phyloP scores from a whole-genome alignment of 352 stramenopile species.

The Pythium aquatile region DNA sequence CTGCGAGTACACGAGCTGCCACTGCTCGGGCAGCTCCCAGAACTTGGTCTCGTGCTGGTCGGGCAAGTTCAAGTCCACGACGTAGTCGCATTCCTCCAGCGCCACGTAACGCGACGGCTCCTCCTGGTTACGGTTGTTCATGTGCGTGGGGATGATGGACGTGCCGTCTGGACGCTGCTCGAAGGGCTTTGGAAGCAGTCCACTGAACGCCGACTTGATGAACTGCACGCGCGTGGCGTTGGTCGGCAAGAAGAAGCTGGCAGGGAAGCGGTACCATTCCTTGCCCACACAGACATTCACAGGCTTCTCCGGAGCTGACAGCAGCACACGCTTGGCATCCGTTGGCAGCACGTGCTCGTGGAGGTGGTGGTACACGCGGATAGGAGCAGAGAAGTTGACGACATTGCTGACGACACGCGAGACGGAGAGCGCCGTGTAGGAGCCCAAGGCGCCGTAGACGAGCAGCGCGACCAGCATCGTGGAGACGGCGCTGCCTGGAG shows the following conservation, averaged over 20 bases:
- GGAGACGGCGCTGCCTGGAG: conserved; percentile 24
- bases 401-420: conserved; percentile 65
- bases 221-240: conserved; percentile 85
- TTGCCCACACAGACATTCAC: conserved; percentile 92
- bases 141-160: conserved; percentile 61
- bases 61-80: conserved; percentile 85
- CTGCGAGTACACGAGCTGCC: conserved; percentile 51
- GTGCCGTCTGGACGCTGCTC: conserved; percentile 60
- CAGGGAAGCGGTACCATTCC: conserved; percentile 98
- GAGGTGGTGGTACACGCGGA: conserved; percentile 72
- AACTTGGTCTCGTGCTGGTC: conserved; percentile 64
- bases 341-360: conserved; percentile 58
- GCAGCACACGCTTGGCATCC: conserved; percentile 25
- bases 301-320: conserved; percentile 4
- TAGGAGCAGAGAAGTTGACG: conserved; percentile 68
- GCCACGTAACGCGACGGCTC: conserved; percentile 87
- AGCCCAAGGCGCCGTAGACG: conserved; percentile 40
- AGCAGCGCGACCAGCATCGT: conserved; percentile 32
- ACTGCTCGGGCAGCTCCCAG: conserved; percentile 50
- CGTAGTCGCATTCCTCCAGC: conserved; percentile 81
- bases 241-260: conserved; percentile 94
- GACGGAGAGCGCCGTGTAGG: conserved; percentile 55
- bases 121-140: conserved; percentile 95
- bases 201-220: conserved; percentile 91
- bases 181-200: conserved; percentile 94